Conservation (phyloP, 108 stramenopile genomes). For the Nitzschia sp. region DNA sequence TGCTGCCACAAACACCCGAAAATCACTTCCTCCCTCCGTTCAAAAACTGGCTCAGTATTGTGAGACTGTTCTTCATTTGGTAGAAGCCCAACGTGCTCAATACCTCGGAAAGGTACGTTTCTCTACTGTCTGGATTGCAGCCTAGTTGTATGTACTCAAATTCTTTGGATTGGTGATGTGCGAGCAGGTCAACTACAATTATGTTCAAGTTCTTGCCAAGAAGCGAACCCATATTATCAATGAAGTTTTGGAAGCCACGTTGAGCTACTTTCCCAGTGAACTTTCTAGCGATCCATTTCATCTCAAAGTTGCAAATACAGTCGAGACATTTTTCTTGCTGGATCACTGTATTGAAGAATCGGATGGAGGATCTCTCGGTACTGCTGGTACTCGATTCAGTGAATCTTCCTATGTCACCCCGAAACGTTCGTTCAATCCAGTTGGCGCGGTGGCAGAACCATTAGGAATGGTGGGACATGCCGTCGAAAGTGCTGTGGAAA, state of each 20-base stretch:
- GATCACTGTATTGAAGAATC: slow-evolving; percentile 48
- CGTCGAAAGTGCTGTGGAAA: slow-evolving; percentile 6
- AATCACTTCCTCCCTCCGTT: slow-evolving; percentile 5
- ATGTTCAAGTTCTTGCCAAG: slow-evolving; percentile 53
- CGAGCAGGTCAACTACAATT: slow-evolving; percentile 46
- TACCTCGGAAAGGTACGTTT: slow-evolving; percentile 51
- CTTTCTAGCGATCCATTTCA: slow-evolving; percentile 19
- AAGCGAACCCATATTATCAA: slow-evolving; percentile 42
- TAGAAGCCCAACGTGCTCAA: slow-evolving; percentile 41
- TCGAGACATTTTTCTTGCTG: slow-evolving; percentile 54
- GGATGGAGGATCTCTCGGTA: neutral
- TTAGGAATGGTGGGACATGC: slow-evolving; percentile 6
- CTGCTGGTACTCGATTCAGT: neutral
- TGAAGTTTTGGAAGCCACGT: slow-evolving; percentile 44
- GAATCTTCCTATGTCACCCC: slow-evolving; percentile 4
- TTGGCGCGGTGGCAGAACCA: slow-evolving; percentile 2
- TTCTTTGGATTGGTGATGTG: neutral
- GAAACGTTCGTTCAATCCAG: neutral
- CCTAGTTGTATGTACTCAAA: neutral
- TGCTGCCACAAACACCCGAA: neutral
- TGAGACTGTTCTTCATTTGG: slow-evolving; percentile 38
- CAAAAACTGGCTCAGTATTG: slow-evolving; percentile 39
- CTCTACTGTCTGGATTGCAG: neutral
- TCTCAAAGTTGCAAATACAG: slow-evolving; percentile 26
- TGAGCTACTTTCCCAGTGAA: slow-evolving; percentile 38